phyloP scores from a whole-genome alignment of 129 eudicot species.

The Dittrichia graveolens region DNA sequence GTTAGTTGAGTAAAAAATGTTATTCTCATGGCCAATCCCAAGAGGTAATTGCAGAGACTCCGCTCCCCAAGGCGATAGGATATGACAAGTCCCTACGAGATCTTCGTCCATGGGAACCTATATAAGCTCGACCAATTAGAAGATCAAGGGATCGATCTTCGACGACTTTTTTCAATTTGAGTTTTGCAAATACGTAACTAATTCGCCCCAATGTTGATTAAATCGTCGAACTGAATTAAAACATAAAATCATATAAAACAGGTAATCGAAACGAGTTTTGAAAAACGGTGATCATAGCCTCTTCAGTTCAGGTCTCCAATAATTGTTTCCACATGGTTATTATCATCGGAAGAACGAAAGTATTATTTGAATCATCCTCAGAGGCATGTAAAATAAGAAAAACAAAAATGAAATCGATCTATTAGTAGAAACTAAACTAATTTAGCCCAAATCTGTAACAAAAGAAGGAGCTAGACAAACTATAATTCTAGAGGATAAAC shows the following conservation, averaged over 20 bases:
- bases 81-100: slow-evolving; percentile 34
- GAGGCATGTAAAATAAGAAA: neutral
- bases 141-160: slow-evolving; percentile 15
- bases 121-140: slow-evolving; percentile 17
- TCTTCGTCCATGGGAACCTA: slow-evolving; percentile 12
- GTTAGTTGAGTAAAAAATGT: neutral
- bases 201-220: slow-evolving; percentile 16
- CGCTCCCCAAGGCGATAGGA: slow-evolving; percentile 47
- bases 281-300: neutral
- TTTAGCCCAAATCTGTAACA: neutral
- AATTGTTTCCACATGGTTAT: slow-evolving; percentile 40
- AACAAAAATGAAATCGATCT: neutral
- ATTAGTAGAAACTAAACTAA: no score
- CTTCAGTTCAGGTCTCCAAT: slow-evolving; percentile 52
- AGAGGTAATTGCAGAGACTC: slow-evolving; percentile 44
- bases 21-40: slow-evolving; percentile 49
- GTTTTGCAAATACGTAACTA: slow-evolving; percentile 18
- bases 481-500: neutral
- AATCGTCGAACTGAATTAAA: slow-evolving; percentile 7
- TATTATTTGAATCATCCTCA: slow-evolving; percentile 34
- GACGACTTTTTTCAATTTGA: slow-evolving; percentile 20
- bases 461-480: no score
- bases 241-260: neutral
- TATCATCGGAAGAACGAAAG: slow-evolving; percentile 44
- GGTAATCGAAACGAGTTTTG: neutral